A percentile compares a stretch with the other conserved stretches of the same genome.
These are phyloP conservation scores for Arthrobotrys musiformis DNA, from an alignment of 2,329 filamentous ascomycete species.

Conservation along the genomic window DNA sequence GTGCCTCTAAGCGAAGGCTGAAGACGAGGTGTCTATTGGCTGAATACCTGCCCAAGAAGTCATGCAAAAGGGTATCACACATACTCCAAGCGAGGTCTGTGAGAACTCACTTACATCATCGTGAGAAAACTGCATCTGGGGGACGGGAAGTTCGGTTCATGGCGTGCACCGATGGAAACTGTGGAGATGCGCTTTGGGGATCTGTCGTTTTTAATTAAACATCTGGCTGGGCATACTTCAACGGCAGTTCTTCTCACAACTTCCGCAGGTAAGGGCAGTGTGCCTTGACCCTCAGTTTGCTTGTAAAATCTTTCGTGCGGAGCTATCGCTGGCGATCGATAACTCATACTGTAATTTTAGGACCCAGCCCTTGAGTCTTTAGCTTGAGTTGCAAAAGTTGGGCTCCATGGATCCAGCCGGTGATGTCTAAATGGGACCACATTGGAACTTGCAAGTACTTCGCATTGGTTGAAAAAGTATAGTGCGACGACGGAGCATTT, in stretches of 20 bases:
- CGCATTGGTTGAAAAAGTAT: neutral
- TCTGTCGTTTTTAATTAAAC: slow-evolving; percentile 10
- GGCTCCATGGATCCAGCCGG: neutral
- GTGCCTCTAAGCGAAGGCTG: slow-evolving; percentile 35
- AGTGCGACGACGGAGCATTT: slow-evolving; percentile 10
- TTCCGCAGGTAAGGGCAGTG: neutral
- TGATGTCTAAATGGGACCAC: neutral
- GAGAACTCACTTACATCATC: slow-evolving; percentile 23
- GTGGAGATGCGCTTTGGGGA: slow-evolving; percentile 4
- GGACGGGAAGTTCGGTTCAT: neutral
- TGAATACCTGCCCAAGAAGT: slow-evolving; percentile 1
- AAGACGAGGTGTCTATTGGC: slow-evolving; percentile 16
- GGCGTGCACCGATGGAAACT: neutral
- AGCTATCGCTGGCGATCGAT: neutral
- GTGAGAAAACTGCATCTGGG: neutral
- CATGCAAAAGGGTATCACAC: slow-evolving; percentile 30
- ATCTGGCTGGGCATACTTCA: neutral
- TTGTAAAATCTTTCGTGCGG: neutral
- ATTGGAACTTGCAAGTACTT: neutral
- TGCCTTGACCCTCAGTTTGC: neutral
- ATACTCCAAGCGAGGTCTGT: slow-evolving; percentile 42
- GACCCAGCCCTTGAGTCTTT: neutral
- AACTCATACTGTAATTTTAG: neutral
- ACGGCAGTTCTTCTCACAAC: neutral
- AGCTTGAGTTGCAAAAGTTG: neutral